Evolutionary conservation across 139 green algal genomes (phyloP), one percentile per base, ranked within the genome.

Genomic region (Medakamo hakoo): DNA sequence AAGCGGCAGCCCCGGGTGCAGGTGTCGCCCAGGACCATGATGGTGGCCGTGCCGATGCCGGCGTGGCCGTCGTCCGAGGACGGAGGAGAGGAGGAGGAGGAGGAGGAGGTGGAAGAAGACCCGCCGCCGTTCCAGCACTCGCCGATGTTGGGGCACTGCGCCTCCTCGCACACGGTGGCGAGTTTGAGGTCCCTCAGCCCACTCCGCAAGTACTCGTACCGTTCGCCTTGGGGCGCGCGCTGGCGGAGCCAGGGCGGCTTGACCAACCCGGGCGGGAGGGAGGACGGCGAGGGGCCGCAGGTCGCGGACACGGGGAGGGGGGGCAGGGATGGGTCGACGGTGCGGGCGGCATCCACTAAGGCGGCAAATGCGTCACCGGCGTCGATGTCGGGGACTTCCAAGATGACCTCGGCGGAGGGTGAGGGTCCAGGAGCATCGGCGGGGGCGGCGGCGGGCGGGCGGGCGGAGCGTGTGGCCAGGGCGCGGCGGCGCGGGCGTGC

Each of bases 161-260:
- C 88, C 71, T 93, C 85, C 68, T 95, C 84, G 71, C 88, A 95
- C 32, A 95, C 86, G 21, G 90, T 97, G 22, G 80, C 70, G 14
- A 97, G 80, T 60, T 87, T 86, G 28, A 97, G 76, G 40, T 9
- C 1, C 4, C 82, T 76, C 87, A 96, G 64, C 72, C 95, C 87
- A 5, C 80, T 81, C 29, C 85, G 86, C 2, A 98, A 70, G 58
- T 89, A 81, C 16, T 81, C 59, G 59, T 88, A 96, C 1, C 84
- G 76, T 31, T 93, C 83, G 14, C 93, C 93, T 59, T 95, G 86
- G 0, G 92, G 86, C 1, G 87, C 93, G 49, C 77, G 69, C 71
- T 99, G 93, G 1, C 93, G 80, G 65, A 99, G 80, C 93, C 93
- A 99, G 14, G 81, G 70, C 0, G 93, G 89, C 72, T 99, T 98